Base-by-base conservation (phyloP, 2,329 filamentous ascomycete species). In the Hymenoscyphus linearis region DNA sequence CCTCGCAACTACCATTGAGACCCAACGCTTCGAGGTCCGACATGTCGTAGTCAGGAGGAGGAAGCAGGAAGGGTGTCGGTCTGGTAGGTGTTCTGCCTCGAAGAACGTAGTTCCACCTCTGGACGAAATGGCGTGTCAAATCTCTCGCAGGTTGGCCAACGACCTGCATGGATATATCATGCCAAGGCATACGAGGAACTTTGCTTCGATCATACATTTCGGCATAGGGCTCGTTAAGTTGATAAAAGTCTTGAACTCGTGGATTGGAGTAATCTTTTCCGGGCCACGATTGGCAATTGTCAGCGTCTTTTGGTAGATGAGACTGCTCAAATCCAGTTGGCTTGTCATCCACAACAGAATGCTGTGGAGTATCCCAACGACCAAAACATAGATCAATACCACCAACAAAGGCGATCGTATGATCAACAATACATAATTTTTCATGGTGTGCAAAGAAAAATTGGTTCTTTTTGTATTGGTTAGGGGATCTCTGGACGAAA, bases 401-500 rank as follows among this genome's bases (percentile, higher is more conserved):
- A 63, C 95, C 95, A 55, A 96, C 87, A 74, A 99, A 98, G 12
- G 93, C 95, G 56, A 98, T 86, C 59, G 93, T 95, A 71, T 98
- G 95, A 73, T 99, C 95, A 18, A 99, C 90, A 47, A 99, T 86
- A 71, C 92, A 93, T n/a, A 99, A 84, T 76, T 99, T 99, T 74
- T 99, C 95, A 76, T 99, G 95, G 73, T 99, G 95, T 1, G 95
- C 95, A 81, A 96, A 99, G 80, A 99, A 99, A 78, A 99, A 99
- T 53, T 96, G 96, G 70, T 98, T 98, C 77, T 99, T 96, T 71
- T 96, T 90, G 76, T 98, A 93, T 75, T 99, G 95, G 69, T 99
- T 97, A 0, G 95, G 95, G 2, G 95, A 98, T 70, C 95, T 83
- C 73, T 98, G 92, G 14, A 99, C 92, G 69, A 96, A 96, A 65